A percentile compares a stretch with the other conserved stretches of the same genome.
Evolutionary conservation across 495 filamentous ascomycete species (phyloP).

Genomic region (Xylaria scruposa): DNA sequence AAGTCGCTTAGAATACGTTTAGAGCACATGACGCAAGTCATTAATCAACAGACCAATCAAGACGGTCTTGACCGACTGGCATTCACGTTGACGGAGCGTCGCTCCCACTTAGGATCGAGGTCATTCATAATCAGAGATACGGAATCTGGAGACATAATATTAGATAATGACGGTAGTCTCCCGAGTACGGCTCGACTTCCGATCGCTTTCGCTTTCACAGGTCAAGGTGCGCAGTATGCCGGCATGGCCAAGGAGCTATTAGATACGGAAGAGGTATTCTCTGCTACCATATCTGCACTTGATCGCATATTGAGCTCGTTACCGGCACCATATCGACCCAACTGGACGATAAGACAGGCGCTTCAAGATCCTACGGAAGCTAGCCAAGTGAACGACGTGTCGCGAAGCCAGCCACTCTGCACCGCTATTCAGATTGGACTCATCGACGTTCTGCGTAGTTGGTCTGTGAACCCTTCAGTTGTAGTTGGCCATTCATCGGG

Average conservation of each 20-base stretch:
- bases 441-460: slow-evolving; percentile 55
- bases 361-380: not conserved
- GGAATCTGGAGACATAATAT: not conserved
- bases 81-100: not conserved
- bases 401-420: slow-evolving; percentile 52
- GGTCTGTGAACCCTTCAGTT: slow-evolving; percentile 55
- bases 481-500: slow-evolving; percentile 69
- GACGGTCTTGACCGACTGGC: not conserved
- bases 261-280: not conserved
- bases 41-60: not conserved
- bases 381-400: not conserved
- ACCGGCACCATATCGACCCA: not conserved
- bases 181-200: not conserved
- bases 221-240: slow-evolving; percentile 55
- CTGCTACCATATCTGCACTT: not conserved
- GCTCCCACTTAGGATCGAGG: not conserved
- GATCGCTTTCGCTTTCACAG: slow-evolving; percentile 38
- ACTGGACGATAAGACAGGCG: not conserved
- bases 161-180: not conserved
- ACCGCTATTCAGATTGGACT: slow-evolving; percentile 60
- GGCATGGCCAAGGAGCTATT: slow-evolving; percentile 61
- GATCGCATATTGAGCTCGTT: not conserved
- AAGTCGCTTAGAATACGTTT: not conserved
- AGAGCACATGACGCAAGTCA: not conserved
- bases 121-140: not conserved